These are phyloP conservation scores for Iberis pinnata DNA, from an alignment of 345 rosid genomes.

Conservation along the genomic window DNA sequence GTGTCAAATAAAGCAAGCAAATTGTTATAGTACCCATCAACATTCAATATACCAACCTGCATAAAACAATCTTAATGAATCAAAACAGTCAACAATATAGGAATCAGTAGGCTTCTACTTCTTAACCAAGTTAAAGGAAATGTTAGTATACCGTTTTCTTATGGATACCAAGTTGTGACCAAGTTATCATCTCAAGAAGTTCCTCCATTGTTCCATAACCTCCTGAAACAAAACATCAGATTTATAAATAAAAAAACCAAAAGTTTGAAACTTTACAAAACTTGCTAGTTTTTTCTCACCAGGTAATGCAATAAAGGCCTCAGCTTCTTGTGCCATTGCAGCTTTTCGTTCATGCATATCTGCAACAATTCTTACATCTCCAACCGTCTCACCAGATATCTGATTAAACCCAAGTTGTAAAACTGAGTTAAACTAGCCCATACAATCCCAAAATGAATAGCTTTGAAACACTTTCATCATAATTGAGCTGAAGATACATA, in stretches of 20 bases:
- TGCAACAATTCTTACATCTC: constrained; percentile 69
- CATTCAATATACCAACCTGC: constrained; percentile 90
- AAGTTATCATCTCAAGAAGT: constrained; percentile 88
- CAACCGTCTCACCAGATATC: constrained; percentile 90
- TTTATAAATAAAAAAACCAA: not conserved
- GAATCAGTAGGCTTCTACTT: not conserved
- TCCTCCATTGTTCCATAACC: constrained; percentile 99
- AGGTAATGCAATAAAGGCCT: constrained; percentile 92
- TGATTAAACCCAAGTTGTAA: constrained; percentile 15
- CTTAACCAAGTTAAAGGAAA: not conserved
- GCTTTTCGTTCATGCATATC: constrained; percentile 99
- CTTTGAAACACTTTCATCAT: no score
- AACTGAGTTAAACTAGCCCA: no score
- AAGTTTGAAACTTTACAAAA: constrained; percentile 1
- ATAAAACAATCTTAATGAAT: not conserved
- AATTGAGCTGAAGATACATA: constrained; percentile 29
- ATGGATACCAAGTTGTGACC: constrained; percentile 97
- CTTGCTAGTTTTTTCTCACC: constrained; percentile 43
- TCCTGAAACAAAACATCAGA: constrained; percentile 49
- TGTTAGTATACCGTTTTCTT: constrained; percentile 57
- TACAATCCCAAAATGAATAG: no score
- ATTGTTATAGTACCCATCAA: constrained; percentile 81
- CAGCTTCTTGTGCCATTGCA: constrained; percentile 93
- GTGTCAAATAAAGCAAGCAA: constrained; percentile 81
- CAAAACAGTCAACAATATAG: no score